Percentiles rank a stretch among this genome's conserved stretches.
Conservation (phyloP, 768 basidiomycete species). For the Crucibulum laeve region DNA sequence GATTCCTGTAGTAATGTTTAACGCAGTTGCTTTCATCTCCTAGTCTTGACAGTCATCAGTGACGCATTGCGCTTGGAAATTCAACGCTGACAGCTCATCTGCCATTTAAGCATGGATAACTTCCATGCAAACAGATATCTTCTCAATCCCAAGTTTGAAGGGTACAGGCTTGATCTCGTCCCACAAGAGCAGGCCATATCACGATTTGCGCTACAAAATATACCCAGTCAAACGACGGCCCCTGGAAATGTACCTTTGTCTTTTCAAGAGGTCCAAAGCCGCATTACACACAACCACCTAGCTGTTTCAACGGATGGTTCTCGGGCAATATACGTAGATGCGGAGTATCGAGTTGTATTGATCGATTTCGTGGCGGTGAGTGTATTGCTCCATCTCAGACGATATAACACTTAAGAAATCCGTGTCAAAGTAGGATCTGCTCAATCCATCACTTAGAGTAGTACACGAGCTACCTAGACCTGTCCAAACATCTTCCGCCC, state of each 20-base stretch:
- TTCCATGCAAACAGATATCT: constrained; percentile 50
- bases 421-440: constrained; percentile 42
- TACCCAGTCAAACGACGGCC: constrained; percentile 56
- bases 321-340: constrained; percentile 65
- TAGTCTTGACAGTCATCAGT: not conserved
- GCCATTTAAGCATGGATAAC: constrained; percentile 17
- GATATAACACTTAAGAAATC: constrained; percentile 2
- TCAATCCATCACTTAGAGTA: constrained; percentile 46
- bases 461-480: constrained; percentile 60
- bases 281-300: constrained; percentile 84
- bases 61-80: too few relatives aligned
- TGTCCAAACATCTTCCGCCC: constrained; percentile 34
- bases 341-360: constrained; percentile 53
- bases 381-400: constrained; percentile 8
- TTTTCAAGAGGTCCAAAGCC: constrained; percentile 79
- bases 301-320: constrained; percentile 38
- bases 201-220: constrained; percentile 46
- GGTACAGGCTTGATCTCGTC: constrained; percentile 69
- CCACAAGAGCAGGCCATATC: constrained; percentile 51
- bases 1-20: too few relatives aligned
- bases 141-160: constrained; percentile 81
- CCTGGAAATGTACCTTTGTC: constrained; percentile 61
- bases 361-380: constrained; percentile 60
- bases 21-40: too few relatives aligned
- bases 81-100: too few relatives aligned